Percentiles rank a stretch among this genome's conserved stretches.
Evolutionary conservation across 2,329 filamentous ascomycete genomes (phyloP).

Genomic region (Sporothrix luriei): DNA sequence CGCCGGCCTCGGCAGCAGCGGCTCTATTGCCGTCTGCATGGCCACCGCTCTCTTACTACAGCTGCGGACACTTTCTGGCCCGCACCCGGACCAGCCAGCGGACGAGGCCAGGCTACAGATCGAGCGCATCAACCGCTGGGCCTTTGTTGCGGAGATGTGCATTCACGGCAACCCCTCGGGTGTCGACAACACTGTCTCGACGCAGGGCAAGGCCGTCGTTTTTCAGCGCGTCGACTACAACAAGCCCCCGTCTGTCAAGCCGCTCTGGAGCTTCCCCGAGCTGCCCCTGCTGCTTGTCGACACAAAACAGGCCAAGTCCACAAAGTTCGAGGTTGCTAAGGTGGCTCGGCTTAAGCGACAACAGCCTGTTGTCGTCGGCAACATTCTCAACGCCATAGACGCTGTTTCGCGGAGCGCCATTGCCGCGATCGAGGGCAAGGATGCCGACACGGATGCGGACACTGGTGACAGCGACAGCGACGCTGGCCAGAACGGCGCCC

Average conservation of each 20-base stretch:
- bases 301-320: conserved; percentile 85
- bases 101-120: conserved; percentile 88
- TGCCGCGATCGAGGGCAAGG: conserved; percentile 59
- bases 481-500: conserved; percentile 12
- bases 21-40: conserved; percentile 89
- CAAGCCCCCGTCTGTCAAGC: conserved; percentile 73
- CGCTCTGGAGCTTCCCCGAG: conserved; percentile 87
- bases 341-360: conserved; percentile 70
- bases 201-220: conserved; percentile 90
- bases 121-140: conserved; percentile 96
- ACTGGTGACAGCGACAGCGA: conserved; percentile 49
- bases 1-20: conserved; percentile 88
- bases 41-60: conserved; percentile 83
- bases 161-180: conserved; percentile 97
- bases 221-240: conserved; percentile 80
- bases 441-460: conserved; percentile 24
- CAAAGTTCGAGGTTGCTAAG: conserved; percentile 81
- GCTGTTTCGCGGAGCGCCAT: conserved; percentile 62
- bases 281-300: conserved; percentile 87
- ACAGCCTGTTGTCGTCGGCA: conserved; percentile 76
- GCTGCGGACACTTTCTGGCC: conserved; percentile 82
- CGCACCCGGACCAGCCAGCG: conserved; percentile 85
- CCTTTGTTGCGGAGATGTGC: conserved; percentile 94
- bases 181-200: conserved; percentile 93
- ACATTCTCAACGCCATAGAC: conserved; percentile 85